These are phyloP conservation scores for Tolypocladium tropicale DNA, from an alignment of 2,329 filamentous ascomycete genomes.

Conservation along the genomic window DNA sequence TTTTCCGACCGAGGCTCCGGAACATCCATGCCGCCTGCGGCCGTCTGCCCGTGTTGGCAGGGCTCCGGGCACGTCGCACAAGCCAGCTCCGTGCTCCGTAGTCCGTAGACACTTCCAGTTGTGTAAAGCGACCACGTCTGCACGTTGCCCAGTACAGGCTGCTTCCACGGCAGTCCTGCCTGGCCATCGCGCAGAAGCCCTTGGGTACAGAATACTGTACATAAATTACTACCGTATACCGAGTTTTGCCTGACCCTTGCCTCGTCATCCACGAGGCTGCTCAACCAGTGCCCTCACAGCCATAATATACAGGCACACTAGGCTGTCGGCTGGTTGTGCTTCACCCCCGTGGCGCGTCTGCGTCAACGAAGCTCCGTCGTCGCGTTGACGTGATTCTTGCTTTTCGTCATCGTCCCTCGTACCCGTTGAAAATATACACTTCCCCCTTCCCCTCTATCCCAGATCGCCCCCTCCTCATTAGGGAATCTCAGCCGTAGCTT, in stretches of 20 bases:
- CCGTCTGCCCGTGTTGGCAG: neutral
- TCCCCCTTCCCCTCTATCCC: neutral
- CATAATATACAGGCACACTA: neutral
- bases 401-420: slow-evolving; percentile 1
- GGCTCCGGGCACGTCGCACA: neutral
- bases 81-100: neutral
- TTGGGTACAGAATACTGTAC: neutral
- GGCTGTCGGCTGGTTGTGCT: neutral
- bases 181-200: neutral
- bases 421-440: slow-evolving; percentile 1
- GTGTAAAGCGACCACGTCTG: neutral
- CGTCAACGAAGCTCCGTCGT: neutral
- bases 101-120: neutral
- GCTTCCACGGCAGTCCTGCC: neutral
- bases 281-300: neutral
- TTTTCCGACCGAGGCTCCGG: neutral
- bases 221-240: neutral
- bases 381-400: neutral
- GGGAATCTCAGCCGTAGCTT: neutral
- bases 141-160: neutral
- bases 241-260: neutral
- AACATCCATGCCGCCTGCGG: neutral
- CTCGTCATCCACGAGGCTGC: neutral
- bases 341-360: neutral
- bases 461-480: neutral